Conservation (phyloP, 169 alveolate genomes). For the Plasmodium fragile region DNA sequence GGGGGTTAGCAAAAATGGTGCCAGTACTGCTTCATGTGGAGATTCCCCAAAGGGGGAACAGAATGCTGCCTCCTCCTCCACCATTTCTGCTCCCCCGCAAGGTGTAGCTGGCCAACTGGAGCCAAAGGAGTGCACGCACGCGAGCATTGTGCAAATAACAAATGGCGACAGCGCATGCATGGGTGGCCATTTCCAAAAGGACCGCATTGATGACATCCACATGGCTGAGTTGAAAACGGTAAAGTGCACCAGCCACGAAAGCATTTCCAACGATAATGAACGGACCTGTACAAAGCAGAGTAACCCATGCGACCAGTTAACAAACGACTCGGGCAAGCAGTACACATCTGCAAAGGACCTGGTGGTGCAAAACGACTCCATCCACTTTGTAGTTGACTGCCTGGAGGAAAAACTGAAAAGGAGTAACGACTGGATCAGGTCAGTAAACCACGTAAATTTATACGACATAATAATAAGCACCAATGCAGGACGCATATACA, state of each 20-base stretch:
- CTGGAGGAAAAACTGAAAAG: conserved; percentile 22
- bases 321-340: neutral
- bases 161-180: neutral
- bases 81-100: neutral
- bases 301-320: neutral
- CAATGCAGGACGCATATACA: conserved; percentile 53
- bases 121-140: neutral
- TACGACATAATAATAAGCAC: conserved; percentile 30
- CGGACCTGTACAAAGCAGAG: neutral
- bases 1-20: neutral
- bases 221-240: neutral
- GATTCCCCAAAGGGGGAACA: neutral
- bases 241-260: neutral
- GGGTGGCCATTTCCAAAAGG: neutral
- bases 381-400: conserved; percentile 6
- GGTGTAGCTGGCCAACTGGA: neutral
- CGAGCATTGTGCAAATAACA: neutral
- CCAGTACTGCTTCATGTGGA: neutral
- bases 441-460: conserved; percentile 40
- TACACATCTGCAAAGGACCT: neutral
- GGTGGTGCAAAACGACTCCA: neutral
- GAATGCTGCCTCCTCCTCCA: neutral
- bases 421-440: conserved; percentile 70
- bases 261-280: neutral
- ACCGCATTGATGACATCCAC: neutral